Evolutionary conservation across 2,329 filamentous ascomycete species (phyloP).

Genomic region (Aureobasidium sp.): DNA sequence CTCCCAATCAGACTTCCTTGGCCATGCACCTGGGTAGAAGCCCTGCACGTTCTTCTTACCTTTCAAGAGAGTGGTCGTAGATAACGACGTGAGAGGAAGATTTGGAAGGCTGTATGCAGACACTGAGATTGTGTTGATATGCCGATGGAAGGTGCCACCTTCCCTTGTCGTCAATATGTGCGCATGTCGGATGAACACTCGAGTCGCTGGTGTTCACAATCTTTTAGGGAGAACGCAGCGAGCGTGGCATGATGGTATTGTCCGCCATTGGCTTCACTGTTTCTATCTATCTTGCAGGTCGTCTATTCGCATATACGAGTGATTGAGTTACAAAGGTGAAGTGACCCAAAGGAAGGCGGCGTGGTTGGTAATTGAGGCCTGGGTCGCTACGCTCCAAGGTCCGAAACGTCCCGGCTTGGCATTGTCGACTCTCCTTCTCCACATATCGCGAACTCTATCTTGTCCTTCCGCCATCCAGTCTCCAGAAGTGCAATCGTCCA

Average conservation of each 20-base stretch:
- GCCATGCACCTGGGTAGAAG: neutral
- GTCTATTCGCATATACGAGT: too few species aligned
- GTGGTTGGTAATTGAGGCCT: neutral
- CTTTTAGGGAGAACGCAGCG: too few species aligned
- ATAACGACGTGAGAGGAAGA: neutral
- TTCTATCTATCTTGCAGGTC: too few species aligned
- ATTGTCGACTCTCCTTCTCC: neutral
- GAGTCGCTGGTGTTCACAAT: too few species aligned
- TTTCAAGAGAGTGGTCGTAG: neutral
- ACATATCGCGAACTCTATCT: neutral
- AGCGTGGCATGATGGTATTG: too few species aligned
- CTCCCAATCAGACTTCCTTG: neutral
- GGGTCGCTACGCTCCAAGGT: neutral
- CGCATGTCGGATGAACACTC: too few species aligned
- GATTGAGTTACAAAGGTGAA: neutral
- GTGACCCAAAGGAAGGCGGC: neutral
- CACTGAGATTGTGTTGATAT: too few species aligned
- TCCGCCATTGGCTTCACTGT: too few species aligned
- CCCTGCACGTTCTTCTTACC: neutral
- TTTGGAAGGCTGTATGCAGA: neutral
- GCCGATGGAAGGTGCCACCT: neutral
- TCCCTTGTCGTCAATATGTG: too few species aligned
- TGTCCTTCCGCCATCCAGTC: neutral
- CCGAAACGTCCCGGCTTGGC: neutral
- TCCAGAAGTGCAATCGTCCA: neutral